Evolutionary conservation across 805 yeast genomes (phyloP).

Genomic region (Priceomyces haplophilus): DNA sequence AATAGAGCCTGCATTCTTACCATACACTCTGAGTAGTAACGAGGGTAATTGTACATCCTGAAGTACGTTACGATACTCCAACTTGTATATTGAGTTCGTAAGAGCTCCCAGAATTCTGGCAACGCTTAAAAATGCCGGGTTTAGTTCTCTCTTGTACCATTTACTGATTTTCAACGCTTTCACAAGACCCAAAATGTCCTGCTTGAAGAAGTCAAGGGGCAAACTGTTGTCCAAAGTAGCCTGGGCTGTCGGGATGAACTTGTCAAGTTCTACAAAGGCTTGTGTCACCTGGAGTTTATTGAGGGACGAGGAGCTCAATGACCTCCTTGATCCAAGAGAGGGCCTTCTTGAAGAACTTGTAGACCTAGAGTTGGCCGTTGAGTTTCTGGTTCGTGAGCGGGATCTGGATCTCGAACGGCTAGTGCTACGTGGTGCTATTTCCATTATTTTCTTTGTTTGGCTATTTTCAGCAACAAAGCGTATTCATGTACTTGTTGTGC

Average conservation of each 20-base stretch:
- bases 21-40: conserved; percentile 78
- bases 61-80: conserved; percentile 50
- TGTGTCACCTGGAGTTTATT: conserved; percentile 26
- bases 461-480: neutral
- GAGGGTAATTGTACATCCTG: conserved; percentile 47
- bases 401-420: conserved; percentile 35
- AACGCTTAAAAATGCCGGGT: conserved; percentile 44
- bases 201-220: conserved; percentile 81
- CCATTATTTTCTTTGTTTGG: conserved; percentile 9
- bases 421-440: conserved; percentile 10
- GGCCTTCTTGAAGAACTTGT: conserved; percentile 35
- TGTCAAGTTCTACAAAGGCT: conserved; percentile 27
- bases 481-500: too few species aligned
- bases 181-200: conserved; percentile 66
- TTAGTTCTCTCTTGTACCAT: conserved; percentile 64
- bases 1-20: conserved; percentile 78
- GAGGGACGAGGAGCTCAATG: conserved; percentile 34
- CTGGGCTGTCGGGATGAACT: conserved; percentile 47
- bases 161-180: conserved; percentile 66
- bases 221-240: conserved; percentile 69
- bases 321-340: conserved; percentile 29
- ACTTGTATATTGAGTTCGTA: conserved; percentile 83
- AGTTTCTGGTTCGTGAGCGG: conserved; percentile 30
- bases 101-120: conserved; percentile 85
- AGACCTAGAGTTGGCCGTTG: conserved; percentile 33